Conservation (phyloP, 2,329 filamentous ascomycete species). For the Pseudocercospora cruenta region DNA sequence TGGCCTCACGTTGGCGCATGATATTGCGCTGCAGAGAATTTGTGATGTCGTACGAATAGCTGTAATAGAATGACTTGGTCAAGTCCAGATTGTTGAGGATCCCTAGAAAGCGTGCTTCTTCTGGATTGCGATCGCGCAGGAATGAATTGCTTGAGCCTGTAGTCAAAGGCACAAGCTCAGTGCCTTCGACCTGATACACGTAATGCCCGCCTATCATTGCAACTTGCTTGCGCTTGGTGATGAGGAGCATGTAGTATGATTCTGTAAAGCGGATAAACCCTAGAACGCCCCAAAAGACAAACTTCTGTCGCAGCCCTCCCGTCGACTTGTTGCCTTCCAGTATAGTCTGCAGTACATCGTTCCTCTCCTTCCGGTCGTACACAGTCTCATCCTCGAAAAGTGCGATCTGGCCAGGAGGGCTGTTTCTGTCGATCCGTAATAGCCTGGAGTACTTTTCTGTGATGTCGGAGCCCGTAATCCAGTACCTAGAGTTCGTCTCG, state of each 20-base stretch:
- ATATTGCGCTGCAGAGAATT: conserved; percentile 92
- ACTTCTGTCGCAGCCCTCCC: conserved; percentile 86
- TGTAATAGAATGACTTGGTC: conserved; percentile 93
- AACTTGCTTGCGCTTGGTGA: conserved; percentile 93
- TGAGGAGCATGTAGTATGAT: conserved; percentile 93
- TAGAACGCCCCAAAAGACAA: conserved; percentile 88
- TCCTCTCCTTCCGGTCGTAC: conserved; percentile 91
- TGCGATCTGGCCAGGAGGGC: conserved; percentile 74
- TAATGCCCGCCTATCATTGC: conserved; percentile 96
- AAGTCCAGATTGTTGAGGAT: conserved; percentile 92
- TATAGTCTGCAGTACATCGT: conserved; percentile 87
- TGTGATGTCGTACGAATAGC: conserved; percentile 96
- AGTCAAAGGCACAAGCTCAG: conserved; percentile 85
- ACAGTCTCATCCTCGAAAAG: conserved; percentile 94
- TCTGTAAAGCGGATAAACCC: conserved; percentile 97
- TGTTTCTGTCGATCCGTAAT: conserved; percentile 90
- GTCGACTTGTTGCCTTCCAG: conserved; percentile 92
- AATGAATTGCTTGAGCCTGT: conserved; percentile 68
- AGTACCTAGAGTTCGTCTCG: conserved; percentile 90
- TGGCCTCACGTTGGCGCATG: conserved; percentile 71
- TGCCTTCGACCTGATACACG: conserved; percentile 91
- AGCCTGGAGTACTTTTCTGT: conserved; percentile 87
- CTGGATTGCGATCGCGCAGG: conserved; percentile 80
- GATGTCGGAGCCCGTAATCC: conserved; percentile 90
- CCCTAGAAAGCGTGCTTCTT: conserved; percentile 84